Conservation (phyloP, 2,329 filamentous ascomycete genomes). For the Colletotrichum coccodes region DNA sequence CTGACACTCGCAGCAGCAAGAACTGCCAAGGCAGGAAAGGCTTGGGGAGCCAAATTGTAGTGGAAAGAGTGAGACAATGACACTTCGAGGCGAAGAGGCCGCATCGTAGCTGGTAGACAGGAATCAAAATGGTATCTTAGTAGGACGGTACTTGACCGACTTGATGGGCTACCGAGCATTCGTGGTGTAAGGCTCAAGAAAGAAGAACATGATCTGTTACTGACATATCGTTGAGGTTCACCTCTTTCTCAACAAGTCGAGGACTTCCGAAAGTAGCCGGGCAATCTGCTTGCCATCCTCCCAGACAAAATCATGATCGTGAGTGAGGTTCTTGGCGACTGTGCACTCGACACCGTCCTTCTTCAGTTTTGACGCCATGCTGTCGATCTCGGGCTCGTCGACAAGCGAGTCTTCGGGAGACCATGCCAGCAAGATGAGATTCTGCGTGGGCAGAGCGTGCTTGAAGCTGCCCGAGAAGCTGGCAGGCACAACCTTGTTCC, state of each 20-base stretch:
- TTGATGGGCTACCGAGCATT: neutral
- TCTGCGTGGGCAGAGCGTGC: constrained; percentile 46
- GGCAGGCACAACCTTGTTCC: constrained; percentile 67
- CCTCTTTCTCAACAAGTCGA: constrained; percentile 10
- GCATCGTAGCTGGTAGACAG: neutral
- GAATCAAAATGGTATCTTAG: constrained; percentile 17
- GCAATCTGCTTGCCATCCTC: constrained; percentile 67
- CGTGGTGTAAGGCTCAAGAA: neutral
- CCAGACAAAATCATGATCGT: constrained; percentile 74
- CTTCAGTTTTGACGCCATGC: constrained; percentile 60
- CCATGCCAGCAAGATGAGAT: constrained; percentile 53
- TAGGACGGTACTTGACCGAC: neutral
- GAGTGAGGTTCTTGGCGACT: constrained; percentile 56
- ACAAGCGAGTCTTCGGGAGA: constrained; percentile 60
- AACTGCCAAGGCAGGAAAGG: constrained; percentile 47
- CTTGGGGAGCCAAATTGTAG: constrained; percentile 47
- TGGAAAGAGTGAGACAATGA: neutral
- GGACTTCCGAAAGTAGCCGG: constrained; percentile 49
- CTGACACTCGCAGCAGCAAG: constrained; percentile 45
- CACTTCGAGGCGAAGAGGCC: neutral
- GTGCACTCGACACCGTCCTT: constrained; percentile 47
- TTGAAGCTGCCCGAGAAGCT: constrained; percentile 53
- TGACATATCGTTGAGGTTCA: neutral
- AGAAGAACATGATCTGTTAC: neutral
- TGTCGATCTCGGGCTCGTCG: constrained; percentile 67